Evolutionary conservation across 306 rosid genomes (phyloP), one percentile per base, ranked within the genome.

Genomic region (Acacia acuminata): DNA sequence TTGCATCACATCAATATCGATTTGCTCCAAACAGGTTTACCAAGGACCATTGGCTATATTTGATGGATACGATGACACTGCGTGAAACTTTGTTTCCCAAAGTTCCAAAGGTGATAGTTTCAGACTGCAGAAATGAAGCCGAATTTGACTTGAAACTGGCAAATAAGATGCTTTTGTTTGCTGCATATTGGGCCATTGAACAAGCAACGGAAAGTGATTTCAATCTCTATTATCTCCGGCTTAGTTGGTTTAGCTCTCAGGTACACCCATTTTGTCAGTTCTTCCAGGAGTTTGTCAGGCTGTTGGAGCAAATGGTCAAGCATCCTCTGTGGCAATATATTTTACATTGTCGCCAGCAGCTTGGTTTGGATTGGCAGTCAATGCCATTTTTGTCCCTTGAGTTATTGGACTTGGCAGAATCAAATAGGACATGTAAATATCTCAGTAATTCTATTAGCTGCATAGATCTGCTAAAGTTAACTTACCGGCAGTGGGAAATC

Each of bases 171-270:
- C 85, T 95, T 42, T 50, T 53, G 13, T 93, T 89, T 92, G 97
- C 99, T 77, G 96, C 98, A 63, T 87, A 85, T 71, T 96, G 99
- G 99, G 78, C 92, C 12, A 71, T 92, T 71, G 98, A 96, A 73
- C 99, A 96, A 83, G 94, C 94, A 75, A 85, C 84, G 0, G 92
- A 88, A 84, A 85, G 82, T 87, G 98, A 91, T 85, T 73, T 93
- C 5, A 84, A 82, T 83, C 85, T 92, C 8, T 93, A 96, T 85
- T 84, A 90, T 84, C 80, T 79, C 30, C 89, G 90, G 93, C 89
- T 92, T 84, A 84, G 81, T 45, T 90, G 93, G 95, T 86, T 90
- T 85, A 83, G 79, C 76, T 82, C 93, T 61, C 85, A 73, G 70
- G 65, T 91, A 86, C 93, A 83, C 36, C 88, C 94, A 16, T 88